Percentiles rank a stretch among this genome's conserved stretches.
Conservation (phyloP, 495 filamentous ascomycete genomes). For the Hypomontagnella submonticulosa region DNA sequence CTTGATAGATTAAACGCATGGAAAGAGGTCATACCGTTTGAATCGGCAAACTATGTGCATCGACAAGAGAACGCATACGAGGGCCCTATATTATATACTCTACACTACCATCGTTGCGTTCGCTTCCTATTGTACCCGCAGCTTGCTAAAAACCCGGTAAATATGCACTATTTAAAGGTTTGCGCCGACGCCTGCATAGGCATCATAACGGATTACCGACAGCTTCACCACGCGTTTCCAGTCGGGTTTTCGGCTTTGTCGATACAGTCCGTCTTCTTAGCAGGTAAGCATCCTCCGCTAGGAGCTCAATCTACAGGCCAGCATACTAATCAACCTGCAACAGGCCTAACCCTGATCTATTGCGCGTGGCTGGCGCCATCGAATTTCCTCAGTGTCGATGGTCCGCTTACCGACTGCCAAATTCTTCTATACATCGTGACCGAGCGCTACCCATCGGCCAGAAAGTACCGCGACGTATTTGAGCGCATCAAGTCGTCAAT, state of each 20-base stretch:
- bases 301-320: neutral
- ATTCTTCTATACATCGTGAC: constrained; percentile 66
- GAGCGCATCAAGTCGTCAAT: constrained; percentile 53
- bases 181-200: constrained; percentile 62
- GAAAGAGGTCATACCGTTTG: constrained; percentile 49
- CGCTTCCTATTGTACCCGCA: constrained; percentile 65
- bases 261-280: constrained; percentile 67
- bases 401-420: constrained; percentile 54
- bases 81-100: constrained; percentile 61
- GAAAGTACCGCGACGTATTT: constrained; percentile 66
- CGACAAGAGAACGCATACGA: constrained; percentile 61
- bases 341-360: constrained; percentile 48
- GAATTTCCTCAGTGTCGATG: constrained; percentile 42
- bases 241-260: constrained; percentile 65
- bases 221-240: constrained; percentile 62
- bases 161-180: constrained; percentile 63
- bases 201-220: constrained; percentile 63
- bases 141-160: constrained; percentile 58
- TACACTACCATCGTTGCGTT: constrained; percentile 64
- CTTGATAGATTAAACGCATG: constrained; percentile 45
- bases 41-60: constrained; percentile 50
- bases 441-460: constrained; percentile 62
- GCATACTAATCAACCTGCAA: constrained; percentile 12
- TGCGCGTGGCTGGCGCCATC: constrained; percentile 48
- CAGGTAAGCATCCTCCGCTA: constrained; percentile 47